Evolutionary conservation across 2,329 filamentous ascomycete genomes (phyloP).

Genomic region (Monilinia vaccinii-corymbosi): DNA sequence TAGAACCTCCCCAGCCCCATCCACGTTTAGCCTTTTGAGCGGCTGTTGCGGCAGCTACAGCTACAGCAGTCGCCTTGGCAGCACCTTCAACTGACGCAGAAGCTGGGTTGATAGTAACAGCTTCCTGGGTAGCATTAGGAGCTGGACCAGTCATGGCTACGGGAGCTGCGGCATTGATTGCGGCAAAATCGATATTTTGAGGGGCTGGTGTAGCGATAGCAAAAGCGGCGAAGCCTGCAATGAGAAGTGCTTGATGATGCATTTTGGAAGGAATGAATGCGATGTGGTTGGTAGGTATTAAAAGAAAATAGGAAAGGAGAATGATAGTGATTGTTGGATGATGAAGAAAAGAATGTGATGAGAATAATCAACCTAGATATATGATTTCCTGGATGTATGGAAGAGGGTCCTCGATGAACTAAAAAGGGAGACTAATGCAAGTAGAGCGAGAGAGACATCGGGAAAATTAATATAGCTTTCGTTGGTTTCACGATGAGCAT

Average conservation of each 20-base stretch:
- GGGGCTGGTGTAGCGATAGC: slow-evolving; percentile 13
- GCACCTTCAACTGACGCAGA: not conserved
- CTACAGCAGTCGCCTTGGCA: not conserved
- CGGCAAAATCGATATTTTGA: slow-evolving; percentile 13
- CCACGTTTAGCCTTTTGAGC: not conserved
- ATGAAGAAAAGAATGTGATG: not conserved
- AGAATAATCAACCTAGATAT: not conserved
- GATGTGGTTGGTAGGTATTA: not conserved
- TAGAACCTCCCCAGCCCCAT: not conserved
- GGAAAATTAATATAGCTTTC: not conserved
- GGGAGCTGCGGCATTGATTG: slow-evolving; percentile 5
- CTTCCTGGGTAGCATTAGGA: not conserved
- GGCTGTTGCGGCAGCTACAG: not conserved
- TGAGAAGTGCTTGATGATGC: slow-evolving; percentile 1
- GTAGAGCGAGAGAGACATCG: not conserved
- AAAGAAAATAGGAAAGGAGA: slow-evolving; percentile 1
- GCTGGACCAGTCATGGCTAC: not conserved
- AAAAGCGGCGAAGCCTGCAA: slow-evolving; percentile 15
- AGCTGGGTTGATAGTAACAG: not conserved
- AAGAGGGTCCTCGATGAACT: not conserved
- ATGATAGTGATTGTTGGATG: not conserved
- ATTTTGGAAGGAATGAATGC: not conserved
- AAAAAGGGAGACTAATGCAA: not conserved
- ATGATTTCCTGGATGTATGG: not conserved
- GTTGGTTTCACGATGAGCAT: not conserved